Evolutionary conservation across 2,329 filamentous ascomycete genomes (phyloP), one percentile per base, ranked within the genome.

Genomic region (Neofusicoccum cordaticola): DNA sequence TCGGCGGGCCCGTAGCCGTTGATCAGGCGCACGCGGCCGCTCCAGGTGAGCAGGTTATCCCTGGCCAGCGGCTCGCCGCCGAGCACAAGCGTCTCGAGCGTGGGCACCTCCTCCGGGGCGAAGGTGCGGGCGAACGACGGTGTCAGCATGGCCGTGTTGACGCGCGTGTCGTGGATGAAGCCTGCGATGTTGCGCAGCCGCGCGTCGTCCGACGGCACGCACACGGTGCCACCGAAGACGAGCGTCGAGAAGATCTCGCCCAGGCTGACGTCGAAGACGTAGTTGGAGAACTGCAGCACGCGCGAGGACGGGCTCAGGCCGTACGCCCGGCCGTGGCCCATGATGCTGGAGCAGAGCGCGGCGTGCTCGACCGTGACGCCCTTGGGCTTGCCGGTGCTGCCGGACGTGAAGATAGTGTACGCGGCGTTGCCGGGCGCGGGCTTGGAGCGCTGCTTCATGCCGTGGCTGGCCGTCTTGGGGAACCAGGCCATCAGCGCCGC

Each of bases 121-220:
- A 77, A 66, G 2, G 73, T 73, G 68, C 80, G 69, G 27, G 72
- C 75, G 2, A 77, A 72, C 4, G 75, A 75, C 15, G 75, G 75
- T 9, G 75, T 77, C 73, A 77, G 73, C 11, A 74, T 71, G 6
- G 73, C 74, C 45, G 74, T 67, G 17, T 69, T 76, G 45, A 77
- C 71, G 7, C 34, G 19, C 17, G n/a, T 17, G 7, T 11, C 31
- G 12, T 42, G 69, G 67, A 66, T 83, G 73, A 2, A 19, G 52
- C 17, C 35, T 17, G 35, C 31, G 9, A 56, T 8, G 35, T 41
- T n/a, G 35, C 17, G n/a, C 74, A 75, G 9, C 74, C 81, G 77
- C 17, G 81, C 78, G 15, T 83, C 77, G 44, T 84, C 82, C 15
- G 78, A 74, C 7, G 73, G 74, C 3, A 74, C 75, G 64, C 75